Evolutionary conservation across 169 alveolate species (phyloP).

Genomic region (Miamiensis avidus): DNA sequence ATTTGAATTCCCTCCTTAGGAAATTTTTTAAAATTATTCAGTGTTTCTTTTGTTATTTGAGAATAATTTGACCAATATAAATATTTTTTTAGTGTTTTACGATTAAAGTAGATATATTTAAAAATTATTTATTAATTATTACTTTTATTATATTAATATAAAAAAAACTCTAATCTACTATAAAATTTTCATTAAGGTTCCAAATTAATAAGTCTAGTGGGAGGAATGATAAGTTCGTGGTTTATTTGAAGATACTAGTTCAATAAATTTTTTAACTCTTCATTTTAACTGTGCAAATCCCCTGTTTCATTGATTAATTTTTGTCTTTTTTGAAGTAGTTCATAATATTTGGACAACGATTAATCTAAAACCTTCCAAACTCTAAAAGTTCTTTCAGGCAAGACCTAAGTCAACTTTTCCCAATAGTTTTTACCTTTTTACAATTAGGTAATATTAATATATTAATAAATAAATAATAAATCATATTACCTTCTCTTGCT

Average conservation of each 20-base stretch:
- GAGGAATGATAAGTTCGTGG: slow-evolving; percentile 45
- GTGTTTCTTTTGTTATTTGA: too few relatives aligned
- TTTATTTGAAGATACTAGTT: slow-evolving; percentile 44
- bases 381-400: slow-evolving; percentile 48
- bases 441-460: not conserved
- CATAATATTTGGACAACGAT: slow-evolving; percentile 40
- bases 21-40: too few relatives aligned
- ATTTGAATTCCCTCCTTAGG: too few relatives aligned
- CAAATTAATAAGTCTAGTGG: slow-evolving; percentile 45
- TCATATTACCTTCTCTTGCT: slow-evolving; percentile 39
- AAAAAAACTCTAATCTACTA: too few relatives aligned
- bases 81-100: too few relatives aligned
- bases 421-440: slow-evolving; percentile 36
- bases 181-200: not conserved
- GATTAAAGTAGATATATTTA: too few relatives aligned
- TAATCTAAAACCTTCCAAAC: slow-evolving; percentile 45
- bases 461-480: too few relatives aligned
- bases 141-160: too few relatives aligned
- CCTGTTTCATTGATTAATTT: slow-evolving; percentile 49
- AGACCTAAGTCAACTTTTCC: slow-evolving; percentile 48
- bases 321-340: slow-evolving; percentile 39
- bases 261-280: slow-evolving; percentile 36
- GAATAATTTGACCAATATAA: too few relatives aligned
- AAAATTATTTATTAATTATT: too few relatives aligned
- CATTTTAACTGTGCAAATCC: slow-evolving; percentile 44